A percentile compares a stretch with the other conserved stretches of the same genome.
Conservation (phyloP, 2,329 filamentous ascomycete species). For the Aspergillus pseudoglaucus region DNA sequence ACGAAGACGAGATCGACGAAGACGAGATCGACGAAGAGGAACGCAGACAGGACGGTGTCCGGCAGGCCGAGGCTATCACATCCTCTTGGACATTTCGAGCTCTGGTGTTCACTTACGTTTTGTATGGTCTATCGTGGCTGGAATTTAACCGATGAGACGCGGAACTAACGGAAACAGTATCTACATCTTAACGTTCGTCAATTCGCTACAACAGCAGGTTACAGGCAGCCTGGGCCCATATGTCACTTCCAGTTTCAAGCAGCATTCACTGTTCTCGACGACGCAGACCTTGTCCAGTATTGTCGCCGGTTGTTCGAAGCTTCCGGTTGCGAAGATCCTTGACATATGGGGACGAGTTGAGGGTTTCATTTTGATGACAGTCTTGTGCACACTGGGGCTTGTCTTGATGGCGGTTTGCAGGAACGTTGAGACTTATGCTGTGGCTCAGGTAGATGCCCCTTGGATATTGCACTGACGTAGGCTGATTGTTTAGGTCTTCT, state of each 20-base stretch:
- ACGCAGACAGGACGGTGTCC: constrained; percentile 1
- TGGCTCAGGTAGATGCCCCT: constrained; percentile 39
- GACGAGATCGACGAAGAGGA: too few species aligned
- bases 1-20: neutral
- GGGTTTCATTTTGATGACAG: constrained; percentile 47
- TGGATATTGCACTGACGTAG: neutral
- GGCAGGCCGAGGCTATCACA: constrained; percentile 1
- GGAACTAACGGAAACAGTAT: constrained; percentile 25
- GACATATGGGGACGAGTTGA: constrained; percentile 58
- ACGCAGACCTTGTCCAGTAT: constrained; percentile 51
- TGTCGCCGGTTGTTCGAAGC: constrained; percentile 51
- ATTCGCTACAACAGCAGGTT: constrained; percentile 36
- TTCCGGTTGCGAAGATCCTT: constrained; percentile 56
- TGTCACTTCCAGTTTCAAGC: constrained; percentile 47
- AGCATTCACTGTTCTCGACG: constrained; percentile 50
- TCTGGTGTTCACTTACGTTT: constrained; percentile 32
- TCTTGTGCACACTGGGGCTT: constrained; percentile 43
- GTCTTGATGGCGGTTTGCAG: constrained; percentile 57
- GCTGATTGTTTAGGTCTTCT: constrained; percentile 43
- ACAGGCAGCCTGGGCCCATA: constrained; percentile 41
- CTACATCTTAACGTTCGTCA: constrained; percentile 38
- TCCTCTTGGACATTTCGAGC: neutral
- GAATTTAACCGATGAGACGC: neutral
- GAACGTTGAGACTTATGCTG: constrained; percentile 57
- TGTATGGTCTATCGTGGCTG: constrained; percentile 23